Base-by-base conservation (phyloP, 768 basidiomycete genomes). In the Daedalea quercina region DNA sequence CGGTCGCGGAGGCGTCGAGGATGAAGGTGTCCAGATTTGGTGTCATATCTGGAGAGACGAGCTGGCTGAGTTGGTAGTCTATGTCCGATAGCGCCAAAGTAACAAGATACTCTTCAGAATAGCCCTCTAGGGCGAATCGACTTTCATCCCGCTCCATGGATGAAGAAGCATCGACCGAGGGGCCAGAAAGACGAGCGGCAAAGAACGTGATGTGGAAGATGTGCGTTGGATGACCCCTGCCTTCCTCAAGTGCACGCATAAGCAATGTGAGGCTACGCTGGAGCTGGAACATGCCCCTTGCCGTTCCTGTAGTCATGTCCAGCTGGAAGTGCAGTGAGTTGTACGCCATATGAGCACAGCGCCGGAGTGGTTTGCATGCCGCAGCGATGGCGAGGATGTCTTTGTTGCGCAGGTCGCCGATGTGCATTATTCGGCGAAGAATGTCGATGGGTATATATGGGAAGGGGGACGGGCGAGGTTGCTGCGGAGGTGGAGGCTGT, bases 361-460 rank as follows among this genome's bases (percentile, higher is more conserved):
- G 28, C 8, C 15, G 28, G 13, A 47, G 28, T 7, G 15, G 17
- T 24, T 20, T 47, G 34, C 52, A 53, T 9, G 52, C 47, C n/a
- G 22, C 19, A 9, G 33, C 22, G 33, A 53, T 24, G 31, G 45
- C 19, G 37, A 53, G 35, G 33, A 22, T 35, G 41, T 47, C 44
- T 45, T 23, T 41, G 33, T 19, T 11, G 42, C 24, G 40, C 22
- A 53, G 52, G 52, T 53, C 9, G 9, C 23, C n/a, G 34, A 53
- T 11, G 28, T 31, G 28, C 28, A 31, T 26, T 17, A 53, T 40
- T 20, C 11, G 3, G 20, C 23, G 4, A 9, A 47, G 31, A 15
- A 47, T 22, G 24, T 23, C 28, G 9, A 31, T 31, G 28, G 28
- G 28, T 11, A 31, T 6, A 11, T 31, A 9, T 6, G 3, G 47